Evolutionary conservation across 352 stramenopile species (phyloP), one percentile per base, ranked within the genome.

Genomic region (Pythium brachiatum): DNA sequence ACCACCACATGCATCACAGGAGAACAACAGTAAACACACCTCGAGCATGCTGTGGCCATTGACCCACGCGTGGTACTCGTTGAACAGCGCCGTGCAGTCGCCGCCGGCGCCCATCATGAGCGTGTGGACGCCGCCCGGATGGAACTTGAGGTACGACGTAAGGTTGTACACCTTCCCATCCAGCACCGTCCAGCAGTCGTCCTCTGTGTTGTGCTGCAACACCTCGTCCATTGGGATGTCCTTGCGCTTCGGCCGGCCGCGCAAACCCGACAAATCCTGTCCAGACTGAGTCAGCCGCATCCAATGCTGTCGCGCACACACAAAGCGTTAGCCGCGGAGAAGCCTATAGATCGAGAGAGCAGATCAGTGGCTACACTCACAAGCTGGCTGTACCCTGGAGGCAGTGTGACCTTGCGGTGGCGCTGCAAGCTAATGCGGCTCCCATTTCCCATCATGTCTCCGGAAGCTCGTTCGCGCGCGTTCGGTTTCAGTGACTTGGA

Each of bases 1-100:
- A 34, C 12, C 12, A 29, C n/a, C 12, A 29, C 15, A 5, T 21
- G 32, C 7, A 34, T 31, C 31, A 15, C 34, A 44, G 12, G 20
- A 56, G 21, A 36, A 9, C 15, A 13, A 18, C 29, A 21, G 1
- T 13, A 48, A 3, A 31, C 57, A 12, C 51, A 81, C 79, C 60
- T 94, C 81, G n/a, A 97, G 69, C 86, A 97, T 96, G 53, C 75
- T 73, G 68, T 95, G 85, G 53, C 78, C 83, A 68, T 98, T 99
- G 20, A 98, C 91, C 94, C 96, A 99, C 21, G 76, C 69, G 73
- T 99, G 96, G 70, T 98, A 97, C 70, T 99, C 98, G 62, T 99
- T 96, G 76, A 99, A 99, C 7, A 99, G 72, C 27, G 79, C 80
- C 3, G 96, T 99, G 58, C 83, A 97, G 81, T 99, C 97, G 18